Evolutionary conservation across 495 filamentous ascomycete species (phyloP).

Genomic region (Halenospora varia): DNA sequence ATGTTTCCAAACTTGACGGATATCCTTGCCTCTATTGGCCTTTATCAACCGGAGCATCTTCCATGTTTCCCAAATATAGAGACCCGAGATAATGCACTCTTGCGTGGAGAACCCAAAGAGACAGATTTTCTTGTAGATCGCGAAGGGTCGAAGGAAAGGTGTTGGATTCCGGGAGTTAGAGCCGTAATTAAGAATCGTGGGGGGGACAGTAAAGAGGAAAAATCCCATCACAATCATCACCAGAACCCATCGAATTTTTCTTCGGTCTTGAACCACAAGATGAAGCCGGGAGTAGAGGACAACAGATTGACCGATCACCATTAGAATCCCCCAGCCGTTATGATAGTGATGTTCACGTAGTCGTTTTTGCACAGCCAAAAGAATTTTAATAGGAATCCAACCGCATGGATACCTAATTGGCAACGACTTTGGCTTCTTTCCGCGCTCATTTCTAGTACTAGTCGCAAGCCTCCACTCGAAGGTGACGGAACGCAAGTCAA

Average conservation of each 20-base stretch:
- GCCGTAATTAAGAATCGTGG: slow-evolving; percentile 8
- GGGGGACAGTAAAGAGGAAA: neutral
- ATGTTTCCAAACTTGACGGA: too few species aligned
- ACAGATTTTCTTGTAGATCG: slow-evolving; percentile 53
- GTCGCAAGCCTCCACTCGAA: neutral
- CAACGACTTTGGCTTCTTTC: too few species aligned
- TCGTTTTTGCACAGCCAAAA: neutral
- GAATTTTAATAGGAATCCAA: neutral
- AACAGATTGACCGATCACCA: neutral
- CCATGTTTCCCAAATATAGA: slow-evolving; percentile 53
- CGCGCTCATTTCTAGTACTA: neutral
- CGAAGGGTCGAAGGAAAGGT: slow-evolving; percentile 40
- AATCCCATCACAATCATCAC: neutral
- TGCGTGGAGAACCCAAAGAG: slow-evolving; percentile 54
- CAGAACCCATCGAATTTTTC: neutral
- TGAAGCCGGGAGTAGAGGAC: neutral
- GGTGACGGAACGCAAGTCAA: neutral
- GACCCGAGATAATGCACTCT: slow-evolving; percentile 50
- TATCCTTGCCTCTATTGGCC: too few species aligned
- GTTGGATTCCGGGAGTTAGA: too few species aligned
- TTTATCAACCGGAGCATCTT: slow-evolving; percentile 46
- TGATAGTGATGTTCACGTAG: neutral
- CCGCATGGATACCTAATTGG: neutral
- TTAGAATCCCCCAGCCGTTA: neutral
- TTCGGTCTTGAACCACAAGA: neutral